Conservation (phyloP, 148 eudicot genomes). For the Amaranthus cruentus region DNA sequence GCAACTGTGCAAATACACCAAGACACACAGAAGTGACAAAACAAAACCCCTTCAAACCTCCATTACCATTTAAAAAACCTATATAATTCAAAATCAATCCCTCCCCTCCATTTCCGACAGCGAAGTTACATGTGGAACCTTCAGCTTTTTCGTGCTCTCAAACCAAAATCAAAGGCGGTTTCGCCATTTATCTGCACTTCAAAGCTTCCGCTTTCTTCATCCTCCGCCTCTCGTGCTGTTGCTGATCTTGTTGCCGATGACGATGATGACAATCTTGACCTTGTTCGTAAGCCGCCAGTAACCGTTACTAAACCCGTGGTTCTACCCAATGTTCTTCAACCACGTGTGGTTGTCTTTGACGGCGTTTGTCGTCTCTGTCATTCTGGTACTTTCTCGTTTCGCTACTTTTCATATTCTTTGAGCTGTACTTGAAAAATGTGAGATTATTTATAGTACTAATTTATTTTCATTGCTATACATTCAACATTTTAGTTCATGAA, state of each 20-base stretch:
- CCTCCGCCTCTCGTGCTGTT: slow-evolving; percentile 14
- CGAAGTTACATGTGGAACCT: background rate
- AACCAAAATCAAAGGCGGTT: background rate
- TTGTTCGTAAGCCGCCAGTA: slow-evolving; percentile 9
- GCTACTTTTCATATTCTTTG: background rate
- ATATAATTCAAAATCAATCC: too few species aligned
- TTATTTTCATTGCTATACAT: too few species aligned
- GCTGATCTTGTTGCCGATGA: slow-evolving; percentile 20
- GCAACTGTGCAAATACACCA: too few species aligned
- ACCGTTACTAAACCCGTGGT: slow-evolving; percentile 18
- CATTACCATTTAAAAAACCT: too few species aligned
- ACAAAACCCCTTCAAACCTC: too few species aligned
- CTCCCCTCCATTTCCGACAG: too few species aligned
- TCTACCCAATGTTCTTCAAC: slow-evolving; percentile 48
- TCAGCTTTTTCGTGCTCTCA: background rate
- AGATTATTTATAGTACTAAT: too few species aligned
- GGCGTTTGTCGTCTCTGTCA: slow-evolving; percentile 96
- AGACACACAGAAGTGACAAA: too few species aligned
- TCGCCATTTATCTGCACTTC: slow-evolving; percentile 7
- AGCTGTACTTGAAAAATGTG: too few species aligned
- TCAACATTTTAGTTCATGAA: too few species aligned
- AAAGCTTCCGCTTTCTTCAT: background rate
- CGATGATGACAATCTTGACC: slow-evolving; percentile 11
- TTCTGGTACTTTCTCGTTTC: slow-evolving; percentile 32
- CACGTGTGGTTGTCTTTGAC: slow-evolving; percentile 76